Evolutionary conservation across 345 rosid genomes (phyloP).

Genomic region (Hypericum perforatum): DNA sequence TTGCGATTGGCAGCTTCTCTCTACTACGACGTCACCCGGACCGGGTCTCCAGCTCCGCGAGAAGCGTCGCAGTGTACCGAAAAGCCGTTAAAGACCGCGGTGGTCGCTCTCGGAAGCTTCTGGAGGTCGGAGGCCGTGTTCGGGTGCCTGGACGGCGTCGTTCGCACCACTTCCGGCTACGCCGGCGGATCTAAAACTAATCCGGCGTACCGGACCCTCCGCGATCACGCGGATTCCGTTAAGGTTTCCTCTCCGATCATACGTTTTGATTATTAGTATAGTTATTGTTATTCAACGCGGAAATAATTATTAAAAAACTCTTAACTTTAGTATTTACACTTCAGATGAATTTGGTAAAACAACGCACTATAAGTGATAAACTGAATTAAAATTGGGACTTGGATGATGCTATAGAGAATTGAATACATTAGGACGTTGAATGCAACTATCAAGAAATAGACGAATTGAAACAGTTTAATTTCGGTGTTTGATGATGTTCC

Average conservation of each 20-base stretch:
- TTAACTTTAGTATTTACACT: too few relatives aligned
- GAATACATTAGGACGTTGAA: too few relatives aligned
- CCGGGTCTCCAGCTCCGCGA: constrained; percentile 32
- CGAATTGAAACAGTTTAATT: background rate
- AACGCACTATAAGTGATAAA: too few relatives aligned
- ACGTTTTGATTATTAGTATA: background rate
- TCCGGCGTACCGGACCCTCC: constrained; percentile 71
- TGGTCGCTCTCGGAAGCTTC: constrained; percentile 87
- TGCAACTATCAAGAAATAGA: too few relatives aligned
- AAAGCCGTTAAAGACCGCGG: constrained; percentile 38
- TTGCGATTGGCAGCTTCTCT: constrained; percentile 21
- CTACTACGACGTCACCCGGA: constrained; percentile 30
- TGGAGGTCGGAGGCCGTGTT: constrained; percentile 93
- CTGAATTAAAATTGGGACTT: too few relatives aligned
- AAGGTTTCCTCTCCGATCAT: constrained; percentile 29
- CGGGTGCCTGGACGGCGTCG: constrained; percentile 77
- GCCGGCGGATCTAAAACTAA: constrained; percentile 64
- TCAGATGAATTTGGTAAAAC: too few relatives aligned
- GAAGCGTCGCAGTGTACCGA: constrained; percentile 26
- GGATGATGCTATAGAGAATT: too few relatives aligned
- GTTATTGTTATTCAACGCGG: background rate
- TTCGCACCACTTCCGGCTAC: constrained; percentile 63
- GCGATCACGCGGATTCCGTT: constrained; percentile 82
- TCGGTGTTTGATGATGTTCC: constrained; percentile 2
- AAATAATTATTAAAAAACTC: too few relatives aligned